Percentiles rank a stretch among this genome's conserved stretches.
Evolutionary conservation across 164 flowering plant genomes (phyloP).

Genomic region (Piper betle): DNA sequence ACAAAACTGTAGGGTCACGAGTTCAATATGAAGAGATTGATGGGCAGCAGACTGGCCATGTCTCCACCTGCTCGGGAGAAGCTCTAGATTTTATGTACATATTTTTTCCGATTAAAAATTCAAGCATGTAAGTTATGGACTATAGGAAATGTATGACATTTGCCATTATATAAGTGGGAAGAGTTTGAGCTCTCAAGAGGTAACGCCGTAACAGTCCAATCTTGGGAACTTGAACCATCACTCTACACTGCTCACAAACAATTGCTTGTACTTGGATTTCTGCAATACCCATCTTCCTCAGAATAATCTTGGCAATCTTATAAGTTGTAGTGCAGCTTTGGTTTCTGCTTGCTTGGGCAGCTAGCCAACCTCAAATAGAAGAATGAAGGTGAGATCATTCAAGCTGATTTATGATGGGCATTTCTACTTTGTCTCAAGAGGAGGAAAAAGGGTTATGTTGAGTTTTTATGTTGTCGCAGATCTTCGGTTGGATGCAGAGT

Average conservation of each 20-base stretch:
- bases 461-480: constrained; percentile 18
- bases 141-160: not conserved
- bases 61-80: not conserved
- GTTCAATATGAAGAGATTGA: no score
- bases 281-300: constrained; percentile 2
- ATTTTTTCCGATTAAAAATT: no score
- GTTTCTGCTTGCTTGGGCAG: not conserved
- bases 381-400: constrained; percentile 4
- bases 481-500: constrained; percentile 51
- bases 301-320: not conserved
- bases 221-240: constrained; percentile 43
- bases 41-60: not conserved
- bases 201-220: constrained; percentile 15
- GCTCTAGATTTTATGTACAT: not conserved
- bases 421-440: not conserved
- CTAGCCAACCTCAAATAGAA: not conserved
- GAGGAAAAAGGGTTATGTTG: not conserved
- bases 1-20: no score
- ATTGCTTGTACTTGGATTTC: constrained; percentile 14
- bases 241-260: not conserved
- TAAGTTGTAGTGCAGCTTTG: not conserved
- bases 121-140: not conserved
- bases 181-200: not conserved
- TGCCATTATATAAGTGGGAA: not conserved
- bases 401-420: not conserved